Conservation (phyloP, 2,329 filamentous ascomycete genomes). For the Stachybotrys chartarum region DNA sequence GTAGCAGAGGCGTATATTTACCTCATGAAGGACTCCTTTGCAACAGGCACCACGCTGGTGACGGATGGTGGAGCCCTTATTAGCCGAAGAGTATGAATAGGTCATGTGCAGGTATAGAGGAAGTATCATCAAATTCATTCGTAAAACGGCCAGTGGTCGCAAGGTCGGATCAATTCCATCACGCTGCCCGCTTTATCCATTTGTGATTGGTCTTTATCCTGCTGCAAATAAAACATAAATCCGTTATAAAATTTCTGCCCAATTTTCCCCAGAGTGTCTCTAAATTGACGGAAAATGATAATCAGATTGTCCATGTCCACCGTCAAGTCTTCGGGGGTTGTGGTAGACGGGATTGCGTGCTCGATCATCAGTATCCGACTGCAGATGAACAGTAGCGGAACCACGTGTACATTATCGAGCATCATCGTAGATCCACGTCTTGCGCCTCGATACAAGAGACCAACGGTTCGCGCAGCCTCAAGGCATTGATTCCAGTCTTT, state of each 20-base stretch:
- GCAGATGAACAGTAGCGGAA: conserved; percentile 9
- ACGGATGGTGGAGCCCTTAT: neutral
- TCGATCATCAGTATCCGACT: conserved; percentile 11
- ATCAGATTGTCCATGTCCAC: conserved; percentile 2
- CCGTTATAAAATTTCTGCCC: conserved; percentile 14
- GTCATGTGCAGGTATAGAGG: neutral
- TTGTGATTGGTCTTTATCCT: conserved; percentile 3
- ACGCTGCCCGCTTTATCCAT: neutral
- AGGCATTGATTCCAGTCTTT: conserved; percentile 16
- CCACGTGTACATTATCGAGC: conserved; percentile 11
- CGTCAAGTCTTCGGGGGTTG: neutral
- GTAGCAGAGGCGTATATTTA: conserved; percentile 13
- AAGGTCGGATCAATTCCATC: neutral
- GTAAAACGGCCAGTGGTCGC: neutral
- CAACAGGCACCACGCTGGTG: conserved; percentile 4
- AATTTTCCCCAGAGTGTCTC: conserved; percentile 7
- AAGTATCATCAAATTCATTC: neutral
- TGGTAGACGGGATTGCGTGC: conserved; percentile 8
- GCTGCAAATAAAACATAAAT: conserved; percentile 9
- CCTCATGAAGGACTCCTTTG: conserved; percentile 13
- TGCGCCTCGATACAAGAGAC: conserved; percentile 11
- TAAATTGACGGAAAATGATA: conserved; percentile 4
- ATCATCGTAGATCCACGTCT: conserved; percentile 6
- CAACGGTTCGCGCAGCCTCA: conserved; percentile 9
- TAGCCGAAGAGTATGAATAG: neutral